A percentile compares a stretch with the other conserved stretches of the same genome.
phyloP scores from a whole-genome alignment of 169 alveolate genomes.

The Plasmodium vinckei region DNA sequence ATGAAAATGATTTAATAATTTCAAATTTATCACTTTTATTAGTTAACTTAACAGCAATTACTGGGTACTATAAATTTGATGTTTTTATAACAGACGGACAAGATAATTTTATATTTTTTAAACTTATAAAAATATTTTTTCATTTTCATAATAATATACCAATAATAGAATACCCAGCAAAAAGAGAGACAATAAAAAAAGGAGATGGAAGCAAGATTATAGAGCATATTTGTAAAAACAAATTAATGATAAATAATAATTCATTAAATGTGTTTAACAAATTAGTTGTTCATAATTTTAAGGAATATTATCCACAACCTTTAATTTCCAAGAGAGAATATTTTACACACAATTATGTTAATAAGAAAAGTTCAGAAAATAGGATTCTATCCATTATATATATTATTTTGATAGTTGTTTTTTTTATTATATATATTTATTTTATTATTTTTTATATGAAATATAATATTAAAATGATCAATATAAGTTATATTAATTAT shows the following conservation, averaged over 20 bases:
- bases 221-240: constrained; percentile 7
- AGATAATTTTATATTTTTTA: constrained; percentile 3
- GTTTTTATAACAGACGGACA: constrained; percentile 39
- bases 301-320: constrained; percentile 49
- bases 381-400: constrained; percentile 3
- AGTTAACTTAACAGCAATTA: constrained; percentile 34
- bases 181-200: background rate
- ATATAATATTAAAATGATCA: constrained; percentile 43
- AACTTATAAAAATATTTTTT: constrained; percentile 32
- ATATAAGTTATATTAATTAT: constrained; percentile 26
- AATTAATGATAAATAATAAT: constrained; percentile 1
- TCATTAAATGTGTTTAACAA: background rate
- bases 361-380: background rate
- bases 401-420: constrained; percentile 12
- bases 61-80: constrained; percentile 37
- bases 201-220: background rate
- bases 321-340: constrained; percentile 11
- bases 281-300: constrained; percentile 19
- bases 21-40: constrained; percentile 44
- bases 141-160: constrained; percentile 35
- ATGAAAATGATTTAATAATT: constrained; percentile 17
- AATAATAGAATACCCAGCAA: constrained; percentile 19
- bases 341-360: background rate
- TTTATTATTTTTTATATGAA: constrained; percentile 35
- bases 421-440: constrained; percentile 38